phyloP scores from a whole-genome alignment of 1,284 basidiomycete genomes.

The Trichosporon ovoides region DNA sequence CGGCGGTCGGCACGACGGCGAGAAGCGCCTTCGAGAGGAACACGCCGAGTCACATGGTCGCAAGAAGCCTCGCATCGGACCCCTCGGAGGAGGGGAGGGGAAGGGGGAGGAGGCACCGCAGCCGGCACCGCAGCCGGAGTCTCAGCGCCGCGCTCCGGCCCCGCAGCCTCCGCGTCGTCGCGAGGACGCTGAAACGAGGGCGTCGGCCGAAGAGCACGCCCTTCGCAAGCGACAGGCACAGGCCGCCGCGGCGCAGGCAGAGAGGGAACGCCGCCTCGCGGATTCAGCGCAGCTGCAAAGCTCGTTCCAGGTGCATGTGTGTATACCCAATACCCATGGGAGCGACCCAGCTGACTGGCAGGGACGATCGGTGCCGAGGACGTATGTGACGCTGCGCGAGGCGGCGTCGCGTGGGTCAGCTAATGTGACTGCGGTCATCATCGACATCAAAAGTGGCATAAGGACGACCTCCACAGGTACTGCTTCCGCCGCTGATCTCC shows the following conservation, averaged over 20 bases:
- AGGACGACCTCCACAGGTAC: conserved; percentile 1
- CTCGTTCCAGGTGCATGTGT: neutral
- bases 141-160: neutral
- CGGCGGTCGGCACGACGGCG: neutral
- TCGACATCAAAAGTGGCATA: neutral
- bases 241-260: neutral
- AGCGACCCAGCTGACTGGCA: neutral
- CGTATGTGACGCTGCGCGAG: conserved; percentile 1
- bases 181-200: neutral
- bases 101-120: no score
- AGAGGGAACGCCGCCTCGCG: neutral
- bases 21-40: neutral
- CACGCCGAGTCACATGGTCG: neutral
- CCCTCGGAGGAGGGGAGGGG: no score
- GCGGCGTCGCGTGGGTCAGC: neutral
- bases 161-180: neutral
- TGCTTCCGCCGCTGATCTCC: neutral
- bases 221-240: conserved; percentile 4
- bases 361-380: neutral
- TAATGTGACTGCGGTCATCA: neutral
- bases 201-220: neutral
- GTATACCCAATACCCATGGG: neutral
- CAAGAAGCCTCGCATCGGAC: neutral
- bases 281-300: neutral
- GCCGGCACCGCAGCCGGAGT: neutral